A percentile compares a stretch with the other conserved stretches of the same genome.
These are phyloP conservation scores for Rhizoclosmatium sp. DNA, from an alignment of 192 early-diverging fungal genomes.

Conservation along the genomic window DNA sequence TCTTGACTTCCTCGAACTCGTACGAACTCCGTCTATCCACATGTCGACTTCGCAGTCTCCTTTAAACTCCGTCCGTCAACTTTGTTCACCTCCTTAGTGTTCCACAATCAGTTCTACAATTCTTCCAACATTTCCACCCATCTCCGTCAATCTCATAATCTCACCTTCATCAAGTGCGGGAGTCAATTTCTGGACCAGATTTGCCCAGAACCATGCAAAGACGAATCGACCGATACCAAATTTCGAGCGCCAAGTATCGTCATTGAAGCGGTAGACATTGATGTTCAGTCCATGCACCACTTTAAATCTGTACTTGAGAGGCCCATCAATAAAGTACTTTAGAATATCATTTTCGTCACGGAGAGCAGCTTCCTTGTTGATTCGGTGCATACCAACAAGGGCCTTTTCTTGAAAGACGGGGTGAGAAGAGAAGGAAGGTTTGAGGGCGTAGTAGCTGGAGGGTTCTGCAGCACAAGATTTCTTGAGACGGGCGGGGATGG, in stretches of 20 bases:
- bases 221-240: not conserved
- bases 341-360: slow-evolving; percentile 25
- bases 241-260: not conserved
- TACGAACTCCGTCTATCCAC: no score
- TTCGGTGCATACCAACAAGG: slow-evolving; percentile 5
- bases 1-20: no score
- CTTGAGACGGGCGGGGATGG: not conserved
- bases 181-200: not conserved
- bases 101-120: no score
- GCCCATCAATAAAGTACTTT: not conserved
- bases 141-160: not conserved
- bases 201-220: slow-evolving; percentile 17
- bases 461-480: not conserved
- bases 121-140: no score
- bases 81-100: no score
- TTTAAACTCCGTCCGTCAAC: no score
- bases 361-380: slow-evolving; percentile 8
- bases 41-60: no score
- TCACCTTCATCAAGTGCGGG: not conserved
- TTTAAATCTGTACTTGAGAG: slow-evolving; percentile 11
- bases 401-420: slow-evolving; percentile 20
- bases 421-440: slow-evolving; percentile 15
- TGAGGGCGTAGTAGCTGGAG: slow-evolving; percentile 1
- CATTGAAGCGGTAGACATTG: not conserved
- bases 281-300: not conserved